A percentile compares a stretch with the other conserved stretches of the same genome.
Evolutionary conservation across 495 filamentous ascomycete genomes (phyloP).

Genomic region (Podospora appendiculata): DNA sequence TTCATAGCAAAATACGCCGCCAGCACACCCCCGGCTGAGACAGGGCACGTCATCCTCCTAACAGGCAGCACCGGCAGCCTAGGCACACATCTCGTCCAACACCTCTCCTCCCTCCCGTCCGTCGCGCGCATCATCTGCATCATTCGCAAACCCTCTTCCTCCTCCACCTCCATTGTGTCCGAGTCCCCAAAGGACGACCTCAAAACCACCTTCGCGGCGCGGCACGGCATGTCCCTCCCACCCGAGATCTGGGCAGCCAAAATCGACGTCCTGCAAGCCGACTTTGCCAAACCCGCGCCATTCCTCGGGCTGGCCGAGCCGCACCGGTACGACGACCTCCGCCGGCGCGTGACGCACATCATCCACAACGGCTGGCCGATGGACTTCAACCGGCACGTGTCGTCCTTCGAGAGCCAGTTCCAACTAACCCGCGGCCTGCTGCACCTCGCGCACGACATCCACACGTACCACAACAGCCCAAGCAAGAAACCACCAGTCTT

Average conservation of each 20-base stretch:
- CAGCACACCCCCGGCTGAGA: neutral
- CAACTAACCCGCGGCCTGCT: neutral
- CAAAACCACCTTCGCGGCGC: too few relatives aligned
- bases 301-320: neutral
- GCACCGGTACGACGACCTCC: neutral
- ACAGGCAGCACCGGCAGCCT: neutral
- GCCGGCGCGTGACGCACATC: neutral
- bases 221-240: too few relatives aligned
- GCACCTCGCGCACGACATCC: neutral
- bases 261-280: neutral
- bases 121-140: neutral
- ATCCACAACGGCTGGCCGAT: conserved; percentile 5
- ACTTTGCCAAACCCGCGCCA: too few relatives aligned
- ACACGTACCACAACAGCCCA: too few relatives aligned
- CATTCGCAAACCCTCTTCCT: neutral
- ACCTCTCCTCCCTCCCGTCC: neutral
- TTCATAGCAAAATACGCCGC: too few relatives aligned
- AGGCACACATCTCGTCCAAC: neutral
- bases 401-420: neutral
- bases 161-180: neutral
- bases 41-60: neutral
- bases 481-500: neutral
- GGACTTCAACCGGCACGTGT: neutral
- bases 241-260: neutral
- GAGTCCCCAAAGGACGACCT: neutral